Evolutionary conservation across 306 rosid genomes (phyloP).

Genomic region (Rosa chinensis): DNA sequence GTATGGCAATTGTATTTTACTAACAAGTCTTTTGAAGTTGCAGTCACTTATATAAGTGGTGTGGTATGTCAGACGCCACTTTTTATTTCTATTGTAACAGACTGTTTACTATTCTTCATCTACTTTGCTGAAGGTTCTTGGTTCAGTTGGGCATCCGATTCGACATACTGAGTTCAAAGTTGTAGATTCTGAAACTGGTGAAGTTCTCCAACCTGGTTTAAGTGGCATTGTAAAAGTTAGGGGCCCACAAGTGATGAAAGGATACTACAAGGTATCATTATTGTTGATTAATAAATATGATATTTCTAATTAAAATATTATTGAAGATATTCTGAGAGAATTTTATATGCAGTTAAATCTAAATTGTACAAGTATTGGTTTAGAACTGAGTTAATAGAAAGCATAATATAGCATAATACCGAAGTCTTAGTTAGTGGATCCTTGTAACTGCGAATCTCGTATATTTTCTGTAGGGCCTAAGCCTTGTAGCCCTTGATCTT

Average conservation of each 20-base stretch:
- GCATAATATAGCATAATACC: not conserved
- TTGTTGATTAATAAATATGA: not conserved
- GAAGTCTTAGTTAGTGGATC: not conserved
- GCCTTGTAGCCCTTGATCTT: not conserved
- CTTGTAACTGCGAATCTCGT: not conserved
- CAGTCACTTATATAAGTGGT: constrained; percentile 2
- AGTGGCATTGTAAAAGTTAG: constrained; percentile 74
- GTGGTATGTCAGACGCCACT: not conserved
- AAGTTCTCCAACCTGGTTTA: constrained; percentile 67
- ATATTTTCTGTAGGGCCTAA: not conserved
- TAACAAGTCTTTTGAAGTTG: not conserved
- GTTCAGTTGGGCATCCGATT: constrained; percentile 85
- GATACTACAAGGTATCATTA: constrained; percentile 82
- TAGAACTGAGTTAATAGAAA: not conserved
- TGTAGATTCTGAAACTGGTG: constrained; percentile 67
- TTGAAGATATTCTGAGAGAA: not conserved
- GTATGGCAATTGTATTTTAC: not conserved
- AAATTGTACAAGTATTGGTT: not conserved
- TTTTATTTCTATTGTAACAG: constrained; percentile 13
- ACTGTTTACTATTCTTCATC: constrained; percentile 18
- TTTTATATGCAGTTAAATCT: not conserved
- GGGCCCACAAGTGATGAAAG: constrained; percentile 91
- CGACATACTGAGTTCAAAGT: constrained; percentile 70
- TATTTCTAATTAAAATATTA: no score
- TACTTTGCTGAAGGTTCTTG: constrained; percentile 77